A percentile compares a stretch with the other conserved stretches of the same genome.
Conservation (phyloP, 345 rosid genomes). For the Camelina sativa region DNA sequence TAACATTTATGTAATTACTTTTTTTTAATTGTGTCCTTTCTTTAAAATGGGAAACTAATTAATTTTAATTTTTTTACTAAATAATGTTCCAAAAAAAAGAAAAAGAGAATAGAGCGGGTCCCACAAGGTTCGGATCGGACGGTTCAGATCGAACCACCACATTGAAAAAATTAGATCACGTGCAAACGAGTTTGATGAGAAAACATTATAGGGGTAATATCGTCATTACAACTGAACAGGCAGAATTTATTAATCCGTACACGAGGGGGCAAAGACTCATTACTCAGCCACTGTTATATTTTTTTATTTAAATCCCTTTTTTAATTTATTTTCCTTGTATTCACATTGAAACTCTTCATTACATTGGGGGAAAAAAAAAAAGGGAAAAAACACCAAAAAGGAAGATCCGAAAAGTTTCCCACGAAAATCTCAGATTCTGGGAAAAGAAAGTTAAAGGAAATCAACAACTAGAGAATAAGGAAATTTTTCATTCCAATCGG, state of each 20-base stretch:
- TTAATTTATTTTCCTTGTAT: slow-evolving; percentile 19
- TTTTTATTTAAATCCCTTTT: slow-evolving; percentile 20
- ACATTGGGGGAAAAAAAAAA: slow-evolving; percentile 1
- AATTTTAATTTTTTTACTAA: no score
- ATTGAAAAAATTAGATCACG: slow-evolving; percentile 29
- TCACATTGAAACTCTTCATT: slow-evolving; percentile 40
- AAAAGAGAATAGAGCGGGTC: slow-evolving; percentile 15
- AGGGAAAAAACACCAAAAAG: slow-evolving; percentile 13
- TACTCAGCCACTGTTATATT: slow-evolving; percentile 34
- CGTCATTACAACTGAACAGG: slow-evolving; percentile 24
- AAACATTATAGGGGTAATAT: slow-evolving; percentile 38
- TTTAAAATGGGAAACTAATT: no score
- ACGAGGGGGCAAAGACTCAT: slow-evolving; percentile 42
- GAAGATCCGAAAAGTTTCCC: slow-evolving; percentile 56
- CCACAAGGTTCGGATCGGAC: slow-evolving; percentile 30
- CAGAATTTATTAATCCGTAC: slow-evolving; percentile 46
- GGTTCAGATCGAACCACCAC: slow-evolving; percentile 11
- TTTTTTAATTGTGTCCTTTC: no score
- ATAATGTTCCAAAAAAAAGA: not conserved
- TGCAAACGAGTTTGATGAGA: slow-evolving; percentile 28
- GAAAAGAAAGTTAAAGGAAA: slow-evolving; percentile 25
- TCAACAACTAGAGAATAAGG: slow-evolving; percentile 38
- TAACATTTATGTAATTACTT: no score
- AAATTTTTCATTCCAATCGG: slow-evolving; percentile 48
- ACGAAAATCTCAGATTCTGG: slow-evolving; percentile 46